Conservation (phyloP, 2,329 filamentous ascomycete genomes). For the Ceratocystis eucalypticola region DNA sequence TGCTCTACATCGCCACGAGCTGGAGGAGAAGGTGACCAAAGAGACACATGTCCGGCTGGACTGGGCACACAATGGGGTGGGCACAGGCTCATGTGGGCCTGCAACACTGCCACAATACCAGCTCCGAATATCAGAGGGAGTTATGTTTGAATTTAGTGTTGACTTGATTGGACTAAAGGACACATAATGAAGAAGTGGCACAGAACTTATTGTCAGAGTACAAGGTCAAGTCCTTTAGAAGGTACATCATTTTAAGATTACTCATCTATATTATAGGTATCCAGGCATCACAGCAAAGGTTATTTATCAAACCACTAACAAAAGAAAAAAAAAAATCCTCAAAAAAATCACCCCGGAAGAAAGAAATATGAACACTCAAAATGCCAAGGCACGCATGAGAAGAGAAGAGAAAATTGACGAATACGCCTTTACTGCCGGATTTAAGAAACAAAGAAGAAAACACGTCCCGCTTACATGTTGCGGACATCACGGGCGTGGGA, state of each 20-base stretch:
- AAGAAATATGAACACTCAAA: constrained; percentile 1
- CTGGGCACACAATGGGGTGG: constrained; percentile 48
- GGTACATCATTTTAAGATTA: neutral
- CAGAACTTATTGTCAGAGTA: neutral
- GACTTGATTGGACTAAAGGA: neutral
- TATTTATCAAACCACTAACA: neutral
- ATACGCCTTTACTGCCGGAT: neutral
- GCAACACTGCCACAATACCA: constrained; percentile 38
- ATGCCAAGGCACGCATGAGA: neutral
- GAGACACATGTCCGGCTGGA: constrained; percentile 46
- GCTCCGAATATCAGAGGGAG: constrained; percentile 29
- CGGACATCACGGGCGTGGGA: constrained; percentile 13
- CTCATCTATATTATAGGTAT: neutral
- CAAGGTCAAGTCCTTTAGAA: neutral
- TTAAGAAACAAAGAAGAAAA: neutral
- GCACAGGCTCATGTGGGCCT: constrained; percentile 49
- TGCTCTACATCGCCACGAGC: constrained; percentile 46
- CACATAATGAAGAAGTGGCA: neutral
- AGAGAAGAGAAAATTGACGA: constrained; percentile 1
- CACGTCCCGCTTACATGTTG: neutral
- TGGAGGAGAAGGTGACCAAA: constrained; percentile 35
- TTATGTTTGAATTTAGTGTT: constrained; percentile 28
- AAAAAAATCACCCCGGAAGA: neutral
- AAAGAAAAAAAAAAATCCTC: neutral
- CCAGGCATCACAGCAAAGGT: neutral